Base-by-base conservation (phyloP, 2,329 filamentous ascomycete species). In the Diaporthe ampelina region DNA sequence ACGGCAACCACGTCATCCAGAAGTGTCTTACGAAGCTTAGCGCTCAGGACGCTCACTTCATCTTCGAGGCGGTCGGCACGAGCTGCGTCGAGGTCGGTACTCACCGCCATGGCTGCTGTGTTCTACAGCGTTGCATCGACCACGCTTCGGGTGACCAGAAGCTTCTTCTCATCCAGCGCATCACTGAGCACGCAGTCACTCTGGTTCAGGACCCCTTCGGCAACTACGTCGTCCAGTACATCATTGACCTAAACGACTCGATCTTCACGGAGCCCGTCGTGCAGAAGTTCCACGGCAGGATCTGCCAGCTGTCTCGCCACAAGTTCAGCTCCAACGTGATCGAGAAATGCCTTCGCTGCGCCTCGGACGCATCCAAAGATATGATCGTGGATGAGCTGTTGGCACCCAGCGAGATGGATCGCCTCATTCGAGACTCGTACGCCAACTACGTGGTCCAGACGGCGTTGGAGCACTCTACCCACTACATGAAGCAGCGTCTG, bases 311-410 rank as follows among this genome's bases (percentile, higher is more conserved):
- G 21, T 98, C 97, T 8, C 95, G 95, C 82, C 97, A 99, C 87
- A 99, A 99, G 85, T 99, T 99, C 87, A 98, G 95, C 86, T 98
- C 97, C 80, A 99, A 99, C 79, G 97, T 99, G 74, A 96, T 99
- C 77, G 97, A 99, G 87, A 99, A 99, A 83, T 95, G 94, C 80
- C 86, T 98, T 74, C 95, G 97, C 73, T 97, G 95, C 81, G 93
- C 95, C 48, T 91, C 94, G 75, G 87, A 91, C 32, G 87, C 90
- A 13, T 93, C 93, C 69, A 95, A 93, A 81, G 93, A 95, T 79
- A 88, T 92, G 83, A 92, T 99, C 84, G 93, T 98, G 74, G 91
- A 94, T 48, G 97, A 98, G 85, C 92, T 99, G 81, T 87, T 92
- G 73, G 81, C 85, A 11, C 90, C 92, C 4, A 88, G 89, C 74